Evolutionary conservation across 352 stramenopile genomes (phyloP).

Genomic region (Elongisporangium undulatum): DNA sequence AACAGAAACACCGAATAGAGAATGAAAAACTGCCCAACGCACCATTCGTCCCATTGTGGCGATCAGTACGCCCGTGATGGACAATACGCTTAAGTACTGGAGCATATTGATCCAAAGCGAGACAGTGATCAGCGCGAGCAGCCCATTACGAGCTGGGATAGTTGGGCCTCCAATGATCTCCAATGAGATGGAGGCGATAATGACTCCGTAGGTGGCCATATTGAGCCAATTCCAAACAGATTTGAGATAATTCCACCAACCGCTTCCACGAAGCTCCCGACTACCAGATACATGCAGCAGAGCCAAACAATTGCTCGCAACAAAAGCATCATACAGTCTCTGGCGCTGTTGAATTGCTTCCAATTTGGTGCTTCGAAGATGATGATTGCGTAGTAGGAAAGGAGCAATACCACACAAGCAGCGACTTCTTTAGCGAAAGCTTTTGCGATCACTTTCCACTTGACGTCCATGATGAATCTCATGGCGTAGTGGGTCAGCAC

Average conservation of each 20-base stretch:
- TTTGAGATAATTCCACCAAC: background rate
- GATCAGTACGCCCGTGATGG: background rate
- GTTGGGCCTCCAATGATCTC: background rate
- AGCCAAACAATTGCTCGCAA: background rate
- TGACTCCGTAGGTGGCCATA: background rate
- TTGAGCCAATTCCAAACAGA: background rate
- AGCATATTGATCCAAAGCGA: background rate
- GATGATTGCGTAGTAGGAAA: background rate
- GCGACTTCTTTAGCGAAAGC: background rate
- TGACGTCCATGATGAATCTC: background rate
- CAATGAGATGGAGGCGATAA: background rate
- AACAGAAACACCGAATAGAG: conserved; percentile 1
- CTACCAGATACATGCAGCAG: background rate
- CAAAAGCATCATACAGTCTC: background rate
- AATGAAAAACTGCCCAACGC: background rate
- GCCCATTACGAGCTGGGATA: background rate
- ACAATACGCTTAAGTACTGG: background rate
- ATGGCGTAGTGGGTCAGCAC: background rate
- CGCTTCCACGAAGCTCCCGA: background rate
- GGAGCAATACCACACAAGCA: background rate
- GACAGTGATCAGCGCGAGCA: background rate
- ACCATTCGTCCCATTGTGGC: background rate
- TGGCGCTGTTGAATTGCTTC: background rate
- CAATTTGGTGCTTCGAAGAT: background rate
- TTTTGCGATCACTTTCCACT: background rate